Percentiles rank a stretch among this genome's conserved stretches.
Conservation (phyloP, 139 green algal genomes). For the Coelastrella sp. region DNA sequence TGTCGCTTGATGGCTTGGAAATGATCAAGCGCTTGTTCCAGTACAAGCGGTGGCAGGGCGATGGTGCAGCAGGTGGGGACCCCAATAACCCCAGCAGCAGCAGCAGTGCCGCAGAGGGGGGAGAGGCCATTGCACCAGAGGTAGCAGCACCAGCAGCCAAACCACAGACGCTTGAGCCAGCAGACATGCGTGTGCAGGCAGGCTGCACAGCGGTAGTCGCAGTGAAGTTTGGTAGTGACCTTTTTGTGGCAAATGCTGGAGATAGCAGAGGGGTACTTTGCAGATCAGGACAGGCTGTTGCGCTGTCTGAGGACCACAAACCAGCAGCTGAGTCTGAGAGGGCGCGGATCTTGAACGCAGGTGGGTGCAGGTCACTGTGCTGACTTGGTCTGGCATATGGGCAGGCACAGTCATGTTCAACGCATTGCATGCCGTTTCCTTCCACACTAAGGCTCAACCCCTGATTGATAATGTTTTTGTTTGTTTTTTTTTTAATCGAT, state of each 20-base stretch:
- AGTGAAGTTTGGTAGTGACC: slow-evolving; percentile 71
- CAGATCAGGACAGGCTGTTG: slow-evolving; percentile 66
- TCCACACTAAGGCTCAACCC: too few species aligned
- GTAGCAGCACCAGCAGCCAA: not conserved
- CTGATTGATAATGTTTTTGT: too few species aligned
- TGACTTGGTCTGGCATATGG: slow-evolving; percentile 10
- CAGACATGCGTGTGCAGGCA: slow-evolving; percentile 65
- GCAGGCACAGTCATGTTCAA: not conserved
- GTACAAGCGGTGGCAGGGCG: slow-evolving; percentile 66
- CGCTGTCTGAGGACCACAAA: slow-evolving; percentile 91
- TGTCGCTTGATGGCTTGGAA: slow-evolving; percentile 67
- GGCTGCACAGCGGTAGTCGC: slow-evolving; percentile 93
- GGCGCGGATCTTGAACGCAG: slow-evolving; percentile 85
- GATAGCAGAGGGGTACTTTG: slow-evolving; percentile 90
- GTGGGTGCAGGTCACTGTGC: slow-evolving; percentile 68
- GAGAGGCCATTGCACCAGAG: slow-evolving; percentile 10
- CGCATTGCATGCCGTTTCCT: not conserved
- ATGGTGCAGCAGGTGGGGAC: not conserved
- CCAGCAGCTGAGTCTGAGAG: slow-evolving; percentile 80
- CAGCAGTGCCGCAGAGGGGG: slow-evolving; percentile 1
- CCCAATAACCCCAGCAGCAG: slow-evolving; percentile 15
- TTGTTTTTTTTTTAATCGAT: too few species aligned
- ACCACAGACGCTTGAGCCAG: slow-evolving; percentile 14
- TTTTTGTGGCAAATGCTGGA: slow-evolving; percentile 94
- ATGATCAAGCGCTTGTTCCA: slow-evolving; percentile 72